Percentiles rank a stretch among this genome's conserved stretches.
Evolutionary conservation across 495 filamentous ascomycete genomes (phyloP).

Genomic region (Penicillium steckii): DNA sequence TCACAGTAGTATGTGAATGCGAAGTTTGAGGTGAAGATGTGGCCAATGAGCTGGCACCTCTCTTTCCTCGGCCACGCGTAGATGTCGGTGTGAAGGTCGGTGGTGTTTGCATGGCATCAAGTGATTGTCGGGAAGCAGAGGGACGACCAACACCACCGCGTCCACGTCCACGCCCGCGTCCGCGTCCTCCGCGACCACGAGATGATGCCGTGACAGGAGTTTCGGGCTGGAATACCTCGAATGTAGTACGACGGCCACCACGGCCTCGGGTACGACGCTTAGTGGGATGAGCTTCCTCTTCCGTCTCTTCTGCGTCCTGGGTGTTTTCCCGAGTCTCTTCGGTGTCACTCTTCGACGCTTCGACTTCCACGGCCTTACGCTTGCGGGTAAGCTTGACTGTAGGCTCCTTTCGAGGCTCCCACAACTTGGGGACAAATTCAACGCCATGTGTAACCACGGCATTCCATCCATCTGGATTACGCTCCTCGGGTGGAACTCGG

Average conservation of each 20-base stretch:
- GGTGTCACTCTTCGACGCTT: constrained; percentile 30
- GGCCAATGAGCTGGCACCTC: constrained; percentile 19
- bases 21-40: constrained; percentile 1
- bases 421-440: constrained; percentile 36
- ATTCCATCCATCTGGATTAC: constrained; percentile 42
- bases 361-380: constrained; percentile 43
- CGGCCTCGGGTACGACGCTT: constrained; percentile 39
- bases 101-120: constrained; percentile 7
- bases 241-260: constrained; percentile 25
- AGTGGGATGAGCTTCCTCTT: constrained; percentile 25
- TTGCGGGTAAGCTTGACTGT: constrained; percentile 50
- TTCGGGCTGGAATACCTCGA: constrained; percentile 24
- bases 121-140: not conserved
- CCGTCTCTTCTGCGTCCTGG: constrained; percentile 29
- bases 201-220: constrained; percentile 28
- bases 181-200: constrained; percentile 55
- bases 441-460: constrained; percentile 31
- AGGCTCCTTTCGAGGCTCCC: constrained; percentile 52
- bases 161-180: constrained; percentile 37
- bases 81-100: constrained; percentile 8
- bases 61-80: constrained; percentile 24
- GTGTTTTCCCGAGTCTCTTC: constrained; percentile 29
- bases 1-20: not conserved
- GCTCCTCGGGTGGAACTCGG: constrained; percentile 31
- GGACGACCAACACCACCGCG: not conserved